Evolutionary conservation across 2,329 filamentous ascomycete species (phyloP).

Genomic region (Epicoccum sorghinum): DNA sequence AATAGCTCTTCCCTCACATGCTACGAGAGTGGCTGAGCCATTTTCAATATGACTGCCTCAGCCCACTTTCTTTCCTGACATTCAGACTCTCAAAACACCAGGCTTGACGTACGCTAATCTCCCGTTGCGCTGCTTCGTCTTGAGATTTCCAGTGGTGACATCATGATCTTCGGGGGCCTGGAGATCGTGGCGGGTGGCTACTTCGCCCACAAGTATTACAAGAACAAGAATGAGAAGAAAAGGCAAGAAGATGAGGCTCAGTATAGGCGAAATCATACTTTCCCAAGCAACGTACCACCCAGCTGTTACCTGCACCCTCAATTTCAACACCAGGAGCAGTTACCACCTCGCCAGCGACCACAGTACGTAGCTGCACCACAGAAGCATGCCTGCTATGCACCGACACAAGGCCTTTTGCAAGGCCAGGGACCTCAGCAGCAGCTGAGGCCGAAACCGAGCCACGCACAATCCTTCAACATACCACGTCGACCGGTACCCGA

Average conservation of each 20-base stretch:
- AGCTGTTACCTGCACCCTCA: slow-evolving; percentile 23
- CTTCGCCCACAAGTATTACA: slow-evolving; percentile 42
- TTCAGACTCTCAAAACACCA: not conserved
- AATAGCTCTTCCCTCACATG: slow-evolving; percentile 24
- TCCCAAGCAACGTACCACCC: slow-evolving; percentile 27
- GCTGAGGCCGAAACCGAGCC: slow-evolving; percentile 16
- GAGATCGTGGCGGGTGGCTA: slow-evolving; percentile 46
- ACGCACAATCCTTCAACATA: slow-evolving; percentile 35
- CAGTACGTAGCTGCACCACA: slow-evolving; percentile 24
- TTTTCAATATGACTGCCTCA: slow-evolving; percentile 26
- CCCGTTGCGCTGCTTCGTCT: not conserved
- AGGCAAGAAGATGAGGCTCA: slow-evolving; percentile 34
- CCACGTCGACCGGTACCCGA: slow-evolving; percentile 37
- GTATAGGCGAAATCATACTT: slow-evolving; percentile 35
- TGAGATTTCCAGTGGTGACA: slow-evolving; percentile 20
- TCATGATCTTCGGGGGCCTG: slow-evolving; percentile 49
- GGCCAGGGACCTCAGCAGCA: slow-evolving; percentile 5
- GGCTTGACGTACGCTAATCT: not conserved
- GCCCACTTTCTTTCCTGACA: slow-evolving; percentile 11
- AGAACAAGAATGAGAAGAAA: slow-evolving; percentile 43
- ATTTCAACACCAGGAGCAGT: slow-evolving; percentile 19
- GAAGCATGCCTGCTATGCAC: slow-evolving; percentile 36
- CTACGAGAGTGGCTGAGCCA: slow-evolving; percentile 33
- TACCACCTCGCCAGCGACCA: slow-evolving; percentile 19
- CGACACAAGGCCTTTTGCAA: slow-evolving; percentile 17